These are phyloP conservation scores for Pseudomonodictys pantanalensis DNA, from an alignment of 495 filamentous ascomycete species.

Conservation along the genomic window DNA sequence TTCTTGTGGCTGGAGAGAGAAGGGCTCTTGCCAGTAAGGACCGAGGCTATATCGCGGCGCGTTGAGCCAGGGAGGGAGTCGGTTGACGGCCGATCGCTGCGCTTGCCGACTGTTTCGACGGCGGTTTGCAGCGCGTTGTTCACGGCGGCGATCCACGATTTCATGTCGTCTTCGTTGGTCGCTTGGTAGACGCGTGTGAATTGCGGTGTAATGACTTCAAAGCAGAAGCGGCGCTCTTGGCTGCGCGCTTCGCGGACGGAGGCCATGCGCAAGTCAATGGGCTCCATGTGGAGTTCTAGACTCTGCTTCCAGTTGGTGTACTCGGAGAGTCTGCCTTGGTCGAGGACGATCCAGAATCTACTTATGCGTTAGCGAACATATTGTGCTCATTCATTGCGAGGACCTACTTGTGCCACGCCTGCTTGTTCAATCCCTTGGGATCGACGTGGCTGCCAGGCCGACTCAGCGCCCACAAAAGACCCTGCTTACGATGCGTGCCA, in stretches of 20 bases:
- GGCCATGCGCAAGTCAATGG: conserved; percentile 94
- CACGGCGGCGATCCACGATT: conserved; percentile 91
- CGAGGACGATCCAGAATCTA: conserved; percentile 97
- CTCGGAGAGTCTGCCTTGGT: conserved; percentile 93
- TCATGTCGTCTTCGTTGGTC: conserved; percentile 97
- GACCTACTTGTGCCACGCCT: conserved; percentile 99
- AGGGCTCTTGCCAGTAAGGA: conserved; percentile 88
- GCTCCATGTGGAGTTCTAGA: conserved; percentile 95
- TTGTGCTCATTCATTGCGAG: not conserved
- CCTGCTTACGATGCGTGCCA: conserved; percentile 75
- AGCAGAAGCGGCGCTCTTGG: conserved; percentile 93
- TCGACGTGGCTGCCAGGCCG: conserved; percentile 92
- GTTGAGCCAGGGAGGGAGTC: conserved; percentile 47
- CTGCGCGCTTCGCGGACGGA: conserved; percentile 94
- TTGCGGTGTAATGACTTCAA: conserved; percentile 96
- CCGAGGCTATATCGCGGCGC: conserved; percentile 81
- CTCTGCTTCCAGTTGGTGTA: conserved; percentile 99
- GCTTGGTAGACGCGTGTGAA: conserved; percentile 97
- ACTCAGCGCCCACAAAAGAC: conserved; percentile 89
- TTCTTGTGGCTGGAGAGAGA: conserved; percentile 63
- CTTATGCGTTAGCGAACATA: conserved; percentile 12
- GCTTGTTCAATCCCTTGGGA: conserved; percentile 90
- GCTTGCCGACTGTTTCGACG: conserved; percentile 72
- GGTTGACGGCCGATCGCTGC: conserved; percentile 46
- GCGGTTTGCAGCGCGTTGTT: conserved; percentile 97